Evolutionary conservation across 805 yeast species (phyloP).

Genomic region (Wickerhamiella kazuoi): DNA sequence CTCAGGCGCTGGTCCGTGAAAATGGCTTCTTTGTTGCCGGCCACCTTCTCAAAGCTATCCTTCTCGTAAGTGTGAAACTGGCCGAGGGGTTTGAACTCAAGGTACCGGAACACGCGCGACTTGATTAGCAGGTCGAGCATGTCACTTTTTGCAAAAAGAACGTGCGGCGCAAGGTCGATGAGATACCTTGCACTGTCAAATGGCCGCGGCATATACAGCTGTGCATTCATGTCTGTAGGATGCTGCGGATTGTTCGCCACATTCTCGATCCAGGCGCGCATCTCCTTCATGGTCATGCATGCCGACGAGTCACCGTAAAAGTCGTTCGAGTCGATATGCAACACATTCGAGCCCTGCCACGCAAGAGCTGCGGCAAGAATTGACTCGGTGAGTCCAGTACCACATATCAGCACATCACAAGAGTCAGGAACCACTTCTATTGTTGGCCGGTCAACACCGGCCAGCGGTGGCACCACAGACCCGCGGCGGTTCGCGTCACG

Average conservation of each 20-base stretch:
- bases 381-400: conserved; percentile 82
- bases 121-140: conserved; percentile 59
- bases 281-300: conserved; percentile 70
- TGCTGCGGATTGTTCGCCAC: conserved; percentile 32
- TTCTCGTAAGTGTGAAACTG: conserved; percentile 89
- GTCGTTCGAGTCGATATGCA: conserved; percentile 71
- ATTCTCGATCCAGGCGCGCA: conserved; percentile 57
- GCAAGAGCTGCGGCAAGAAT: conserved; percentile 85
- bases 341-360: conserved; percentile 94
- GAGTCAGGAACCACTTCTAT: conserved; percentile 30
- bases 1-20: conserved; percentile 74
- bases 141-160: conserved; percentile 83
- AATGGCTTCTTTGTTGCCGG: conserved; percentile 79
- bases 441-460: conserved; percentile 22
- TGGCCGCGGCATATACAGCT: conserved; percentile 57
- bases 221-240: conserved; percentile 41
- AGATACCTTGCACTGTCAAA: conserved; percentile 38
- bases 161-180: conserved; percentile 70
- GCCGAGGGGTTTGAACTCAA: conserved; percentile 79
- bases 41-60: conserved; percentile 72
- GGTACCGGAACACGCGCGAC: conserved; percentile 74
- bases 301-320: conserved; percentile 84
- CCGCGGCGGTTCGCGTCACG: conserved; percentile 22
- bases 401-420: conserved; percentile 78
- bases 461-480: conserved; percentile 24